phyloP scores from a whole-genome alignment of 768 basidiomycete species.

The Clitopilus hobsonii region DNA sequence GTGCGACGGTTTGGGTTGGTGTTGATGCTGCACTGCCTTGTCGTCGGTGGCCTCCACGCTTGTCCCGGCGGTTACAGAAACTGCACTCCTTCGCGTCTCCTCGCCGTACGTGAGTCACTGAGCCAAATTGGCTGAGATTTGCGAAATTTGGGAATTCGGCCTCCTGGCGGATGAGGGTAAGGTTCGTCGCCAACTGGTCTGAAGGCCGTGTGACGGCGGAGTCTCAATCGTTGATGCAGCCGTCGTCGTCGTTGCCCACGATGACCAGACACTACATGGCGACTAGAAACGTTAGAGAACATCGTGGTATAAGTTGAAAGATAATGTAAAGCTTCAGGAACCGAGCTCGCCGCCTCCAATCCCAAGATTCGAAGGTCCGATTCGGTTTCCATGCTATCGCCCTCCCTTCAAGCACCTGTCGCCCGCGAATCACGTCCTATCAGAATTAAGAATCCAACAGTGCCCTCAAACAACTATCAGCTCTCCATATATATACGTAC shows the following conservation, averaged over 20 bases:
- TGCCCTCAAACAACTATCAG: not conserved
- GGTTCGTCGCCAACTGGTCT: slow-evolving; percentile 1
- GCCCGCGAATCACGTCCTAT: slow-evolving; percentile 10
- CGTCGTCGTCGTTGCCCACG: not conserved
- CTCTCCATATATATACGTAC: not conserved
- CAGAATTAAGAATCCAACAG: not conserved
- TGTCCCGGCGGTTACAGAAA: not conserved
- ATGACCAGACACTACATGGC: not conserved
- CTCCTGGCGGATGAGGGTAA: slow-evolving; percentile 1
- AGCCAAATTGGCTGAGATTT: not conserved
- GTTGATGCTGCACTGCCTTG: not conserved
- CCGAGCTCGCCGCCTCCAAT: slow-evolving; percentile 8
- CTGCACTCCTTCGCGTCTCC: not conserved
- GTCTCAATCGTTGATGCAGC: not conserved
- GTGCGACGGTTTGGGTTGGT: not conserved
- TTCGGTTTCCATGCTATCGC: slow-evolving; percentile 11
- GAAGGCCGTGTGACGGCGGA: slow-evolving; percentile 1
- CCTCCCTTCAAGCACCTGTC: slow-evolving; percentile 9
- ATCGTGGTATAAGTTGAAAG: slow-evolving; percentile 2
- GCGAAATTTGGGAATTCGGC: slow-evolving; percentile 1
- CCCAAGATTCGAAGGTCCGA: slow-evolving; percentile 10
- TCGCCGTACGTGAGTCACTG: not conserved
- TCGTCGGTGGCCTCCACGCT: not conserved
- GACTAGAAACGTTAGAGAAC: not conserved
- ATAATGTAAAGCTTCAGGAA: slow-evolving; percentile 4